Conservation (phyloP, 2,329 filamentous ascomycete species). For the Hypoxylon sp. region DNA sequence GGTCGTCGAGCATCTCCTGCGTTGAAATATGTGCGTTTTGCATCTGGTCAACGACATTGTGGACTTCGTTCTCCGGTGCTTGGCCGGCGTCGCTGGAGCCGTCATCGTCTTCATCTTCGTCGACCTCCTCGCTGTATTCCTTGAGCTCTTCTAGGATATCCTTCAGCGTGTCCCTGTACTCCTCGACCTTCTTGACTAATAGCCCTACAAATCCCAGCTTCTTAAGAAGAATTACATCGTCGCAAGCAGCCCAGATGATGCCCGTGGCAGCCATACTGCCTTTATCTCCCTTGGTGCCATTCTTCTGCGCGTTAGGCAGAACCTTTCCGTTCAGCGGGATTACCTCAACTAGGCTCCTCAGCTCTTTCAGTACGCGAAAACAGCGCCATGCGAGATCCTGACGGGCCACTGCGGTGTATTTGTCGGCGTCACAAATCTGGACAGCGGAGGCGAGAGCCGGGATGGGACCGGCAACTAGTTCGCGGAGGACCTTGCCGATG, state of each 20-base stretch:
- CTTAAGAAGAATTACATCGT: conserved; percentile 76
- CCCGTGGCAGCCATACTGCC: conserved; percentile 77
- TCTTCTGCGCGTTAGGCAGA: conserved; percentile 63
- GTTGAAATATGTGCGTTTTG: conserved; percentile 57
- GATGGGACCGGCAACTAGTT: conserved; percentile 80
- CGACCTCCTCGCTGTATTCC: conserved; percentile 85
- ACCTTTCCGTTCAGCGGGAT: conserved; percentile 73
- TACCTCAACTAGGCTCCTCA: conserved; percentile 71
- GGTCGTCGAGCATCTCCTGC: conserved; percentile 75
- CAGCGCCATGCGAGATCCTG: conserved; percentile 74
- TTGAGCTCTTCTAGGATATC: conserved; percentile 90
- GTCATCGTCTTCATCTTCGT: conserved; percentile 71
- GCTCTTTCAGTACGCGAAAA: conserved; percentile 72
- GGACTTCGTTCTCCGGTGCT: conserved; percentile 56
- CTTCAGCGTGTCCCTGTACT: conserved; percentile 81
- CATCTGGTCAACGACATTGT: conserved; percentile 57
- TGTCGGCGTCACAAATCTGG: conserved; percentile 72
- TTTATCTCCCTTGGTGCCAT: conserved; percentile 60
- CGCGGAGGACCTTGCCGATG: conserved; percentile 76
- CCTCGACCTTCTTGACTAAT: conserved; percentile 78
- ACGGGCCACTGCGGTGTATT: conserved; percentile 75
- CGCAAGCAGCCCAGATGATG: conserved; percentile 86
- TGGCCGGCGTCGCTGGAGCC: conserved; percentile 57
- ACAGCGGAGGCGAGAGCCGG: conserved; percentile 80
- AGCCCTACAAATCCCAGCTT: conserved; percentile 78